Evolutionary conservation across 1,284 basidiomycete species (phyloP).

Genomic region (Mycena citricolor): DNA sequence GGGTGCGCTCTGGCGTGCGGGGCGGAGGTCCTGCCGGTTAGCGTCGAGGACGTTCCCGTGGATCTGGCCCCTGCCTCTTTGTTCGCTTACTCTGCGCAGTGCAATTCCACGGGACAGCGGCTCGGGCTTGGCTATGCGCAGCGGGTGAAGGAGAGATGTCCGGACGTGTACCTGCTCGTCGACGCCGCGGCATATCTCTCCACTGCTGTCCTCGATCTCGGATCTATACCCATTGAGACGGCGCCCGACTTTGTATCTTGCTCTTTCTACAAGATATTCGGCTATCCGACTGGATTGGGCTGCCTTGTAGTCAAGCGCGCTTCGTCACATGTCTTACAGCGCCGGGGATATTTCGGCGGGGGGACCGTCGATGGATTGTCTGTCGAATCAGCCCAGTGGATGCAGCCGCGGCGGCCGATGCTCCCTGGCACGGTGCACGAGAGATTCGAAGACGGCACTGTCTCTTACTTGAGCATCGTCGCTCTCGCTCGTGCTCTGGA

Average conservation of each 20-base stretch:
- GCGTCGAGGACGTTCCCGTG: conserved; percentile 13
- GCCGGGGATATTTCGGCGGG: conserved; percentile 20
- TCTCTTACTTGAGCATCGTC: conserved; percentile 21
- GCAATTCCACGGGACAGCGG: conserved; percentile 23
- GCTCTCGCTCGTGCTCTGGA: conserved; percentile 18
- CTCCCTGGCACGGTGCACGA: conserved; percentile 18
- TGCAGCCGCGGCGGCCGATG: conserved; percentile 14
- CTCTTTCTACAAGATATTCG: conserved; percentile 23
- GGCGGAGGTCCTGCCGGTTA: conserved; percentile 14
- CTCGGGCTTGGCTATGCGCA: conserved; percentile 16
- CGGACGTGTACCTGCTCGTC: conserved; percentile 9
- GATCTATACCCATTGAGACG: conserved; percentile 13
- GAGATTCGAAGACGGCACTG: conserved; percentile 20
- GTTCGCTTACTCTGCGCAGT: conserved; percentile 22
- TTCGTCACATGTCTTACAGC: conserved; percentile 13
- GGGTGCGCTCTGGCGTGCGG: conserved; percentile 19
- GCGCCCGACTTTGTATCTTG: conserved; percentile 23
- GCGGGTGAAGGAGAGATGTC: conserved; percentile 12
- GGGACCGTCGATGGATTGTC: conserved; percentile 23
- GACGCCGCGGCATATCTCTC: conserved; percentile 23
- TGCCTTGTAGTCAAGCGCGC: conserved; percentile 21
- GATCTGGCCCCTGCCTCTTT: conserved; percentile 4
- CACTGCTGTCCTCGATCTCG: conserved; percentile 22
- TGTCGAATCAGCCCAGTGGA: conserved; percentile 18
- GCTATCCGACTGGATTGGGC: conserved; percentile 22